These are phyloP conservation scores for Hypoxylon sp. DNA, from an alignment of 2,329 filamentous ascomycete species.

Conservation along the genomic window DNA sequence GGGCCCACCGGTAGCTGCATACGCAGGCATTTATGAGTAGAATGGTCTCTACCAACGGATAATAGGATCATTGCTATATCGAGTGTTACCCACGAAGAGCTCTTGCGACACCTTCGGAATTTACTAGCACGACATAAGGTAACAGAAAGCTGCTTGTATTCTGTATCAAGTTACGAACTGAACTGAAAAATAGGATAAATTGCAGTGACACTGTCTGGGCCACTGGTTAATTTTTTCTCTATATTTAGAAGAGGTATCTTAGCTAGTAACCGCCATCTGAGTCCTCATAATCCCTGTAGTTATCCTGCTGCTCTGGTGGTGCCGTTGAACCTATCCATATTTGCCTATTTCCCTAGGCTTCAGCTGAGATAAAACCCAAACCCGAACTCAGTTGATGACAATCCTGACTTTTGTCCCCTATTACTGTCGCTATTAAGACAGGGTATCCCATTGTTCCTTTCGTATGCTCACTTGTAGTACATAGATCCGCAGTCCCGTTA, in stretches of 20 bases:
- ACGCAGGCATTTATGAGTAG: background rate
- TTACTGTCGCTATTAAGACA: constrained; percentile 22
- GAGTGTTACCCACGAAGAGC: background rate
- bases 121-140: constrained; percentile 3
- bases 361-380: background rate
- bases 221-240: background rate
- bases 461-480: constrained; percentile 24
- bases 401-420: constrained; percentile 26
- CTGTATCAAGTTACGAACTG: constrained; percentile 7
- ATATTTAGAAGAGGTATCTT: constrained; percentile 1
- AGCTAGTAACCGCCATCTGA: constrained; percentile 5
- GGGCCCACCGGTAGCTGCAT: constrained; percentile 7
- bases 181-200: constrained; percentile 8
- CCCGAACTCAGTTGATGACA: constrained; percentile 14
- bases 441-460: constrained; percentile 31
- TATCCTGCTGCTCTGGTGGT: background rate
- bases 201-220: constrained; percentile 4
- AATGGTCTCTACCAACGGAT: too few relatives aligned
- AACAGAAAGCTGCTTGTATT: background rate
- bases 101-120: background rate
- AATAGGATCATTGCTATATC: constrained; percentile 1
- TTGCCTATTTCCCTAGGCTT: constrained; percentile 4
- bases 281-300: constrained; percentile 10
- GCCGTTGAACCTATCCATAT: constrained; percentile 7
- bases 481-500: constrained; percentile 29